Evolutionary conservation across 1,284 basidiomycete genomes (phyloP).

Genomic region (Cryptococcus depauperatus): DNA sequence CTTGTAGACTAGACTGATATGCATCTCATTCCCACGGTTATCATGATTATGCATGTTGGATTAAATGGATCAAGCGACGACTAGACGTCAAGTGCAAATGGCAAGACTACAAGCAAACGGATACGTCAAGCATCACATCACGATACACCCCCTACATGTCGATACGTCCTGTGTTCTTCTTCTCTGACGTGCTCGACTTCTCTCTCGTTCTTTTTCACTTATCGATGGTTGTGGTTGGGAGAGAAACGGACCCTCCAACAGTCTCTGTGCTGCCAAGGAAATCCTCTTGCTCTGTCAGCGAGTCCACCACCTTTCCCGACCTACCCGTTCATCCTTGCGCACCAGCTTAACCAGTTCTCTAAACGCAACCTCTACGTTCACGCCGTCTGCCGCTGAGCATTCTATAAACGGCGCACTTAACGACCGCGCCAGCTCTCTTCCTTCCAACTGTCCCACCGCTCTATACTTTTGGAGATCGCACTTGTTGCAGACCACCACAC

Average conservation of each 20-base stretch:
- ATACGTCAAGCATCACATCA: too few species aligned
- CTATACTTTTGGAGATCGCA: conserved; percentile 51
- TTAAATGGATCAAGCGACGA: too few species aligned
- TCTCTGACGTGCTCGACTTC: background rate
- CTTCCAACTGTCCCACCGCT: conserved; percentile 48
- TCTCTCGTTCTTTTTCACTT: background rate
- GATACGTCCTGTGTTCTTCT: background rate
- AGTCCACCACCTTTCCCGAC: conserved; percentile 2
- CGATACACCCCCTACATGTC: background rate
- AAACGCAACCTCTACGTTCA: conserved; percentile 54
- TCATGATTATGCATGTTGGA: too few species aligned
- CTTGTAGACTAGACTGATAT: too few species aligned
- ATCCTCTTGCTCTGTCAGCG: conserved; percentile 2
- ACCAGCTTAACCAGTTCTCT: conserved; percentile 51
- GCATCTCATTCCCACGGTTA: too few species aligned
- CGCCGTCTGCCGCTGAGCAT: conserved; percentile 51
- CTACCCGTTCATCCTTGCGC: conserved; percentile 48
- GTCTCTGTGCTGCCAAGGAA: conserved; percentile 4
- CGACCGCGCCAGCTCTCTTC: conserved; percentile 48
- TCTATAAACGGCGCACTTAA: conserved; percentile 51
- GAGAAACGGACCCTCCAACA: conserved; percentile 8
- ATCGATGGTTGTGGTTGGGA: background rate
- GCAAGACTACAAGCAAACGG: too few species aligned
- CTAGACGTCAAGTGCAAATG: too few species aligned
- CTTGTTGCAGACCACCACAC: conserved; percentile 50